Conservation (phyloP, 495 filamentous ascomycete genomes). For the Gamarada debralockiae region DNA sequence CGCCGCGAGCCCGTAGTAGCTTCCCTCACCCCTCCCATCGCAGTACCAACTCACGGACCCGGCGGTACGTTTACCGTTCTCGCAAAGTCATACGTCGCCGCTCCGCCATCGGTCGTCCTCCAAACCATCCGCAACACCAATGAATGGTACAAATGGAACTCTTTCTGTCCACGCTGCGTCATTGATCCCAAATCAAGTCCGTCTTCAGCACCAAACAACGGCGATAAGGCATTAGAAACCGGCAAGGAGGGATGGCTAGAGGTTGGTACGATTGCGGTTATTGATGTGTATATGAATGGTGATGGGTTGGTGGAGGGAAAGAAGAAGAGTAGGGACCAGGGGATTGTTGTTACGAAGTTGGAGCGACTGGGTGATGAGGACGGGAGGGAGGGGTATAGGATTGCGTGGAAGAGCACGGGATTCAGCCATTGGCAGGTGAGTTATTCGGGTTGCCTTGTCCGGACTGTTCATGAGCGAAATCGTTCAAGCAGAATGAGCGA, state of each 20-base stretch:
- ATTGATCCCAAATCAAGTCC: background rate
- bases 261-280: background rate
- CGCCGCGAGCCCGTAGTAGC: conserved; percentile 1
- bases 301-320: conserved; percentile 7
- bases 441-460: too few species aligned
- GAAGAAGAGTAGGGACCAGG: conserved; percentile 9
- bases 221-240: too few species aligned
- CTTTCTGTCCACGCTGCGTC: conserved; percentile 7
- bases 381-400: conserved; percentile 8
- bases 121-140: conserved; percentile 7
- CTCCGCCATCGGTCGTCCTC: background rate
- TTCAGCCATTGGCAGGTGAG: conserved; percentile 9
- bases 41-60: conserved; percentile 11
- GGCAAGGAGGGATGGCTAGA: conserved; percentile 5
- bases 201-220: too few species aligned
- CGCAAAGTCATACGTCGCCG: conserved; percentile 1
- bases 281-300: conserved; percentile 16
- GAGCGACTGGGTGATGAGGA: background rate
- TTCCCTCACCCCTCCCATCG: conserved; percentile 4
- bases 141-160: conserved; percentile 13
- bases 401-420: conserved; percentile 18
- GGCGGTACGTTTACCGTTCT: conserved; percentile 11
- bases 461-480: too few species aligned
- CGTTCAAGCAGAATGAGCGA: too few species aligned
- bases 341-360: background rate